Evolutionary conservation across 2,329 filamentous ascomycete species (phyloP), one percentile per base, ranked within the genome.

Genomic region (Pyricularia grisea): DNA sequence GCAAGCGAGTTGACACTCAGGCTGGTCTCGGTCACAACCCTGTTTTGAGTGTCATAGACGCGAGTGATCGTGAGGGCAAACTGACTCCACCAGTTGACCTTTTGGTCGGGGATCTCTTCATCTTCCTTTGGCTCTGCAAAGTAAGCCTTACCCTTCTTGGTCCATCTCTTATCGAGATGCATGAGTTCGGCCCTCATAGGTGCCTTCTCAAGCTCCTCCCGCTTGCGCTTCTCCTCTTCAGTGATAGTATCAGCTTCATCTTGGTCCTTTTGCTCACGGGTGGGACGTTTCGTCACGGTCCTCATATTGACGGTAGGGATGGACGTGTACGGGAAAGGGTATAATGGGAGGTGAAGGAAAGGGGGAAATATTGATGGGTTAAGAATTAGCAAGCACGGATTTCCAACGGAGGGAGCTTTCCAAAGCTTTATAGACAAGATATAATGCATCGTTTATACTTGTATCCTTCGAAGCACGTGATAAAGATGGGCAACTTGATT

Each of bases 101-200:
- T 74, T 12, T 75, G 68, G 27, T 74, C 75, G 4, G 72, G 75
- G 36, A 72, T 72, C n/a, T 71, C 73, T 58, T 73, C 75, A 50
- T 72, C 76, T 65, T 75, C 74, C 66, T 74, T 74, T 17, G 75
- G 75, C 70, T 78, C 77, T 31, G 72, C 71, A 65, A 77, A 73
- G 63, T 74, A 76, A 10, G 68, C 68, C 23, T 72, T 72, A 6
- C 74, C 74, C 69, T 76, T 74, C 50, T 72, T 73, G 65, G 75
- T 76, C 68, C 73, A 76, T 27, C 74, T 76, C 65, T 73, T 75
- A 65, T 78, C 76, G 20, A 78, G 74, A 66, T 78, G 74, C 70
- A 77, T 77, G 68, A 78, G 72, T 68, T 76, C 74, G 23, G 72
- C 66, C 36, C 72, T 73, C 74, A 75, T 75, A 25, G 73, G 74